A percentile compares a stretch with the other conserved stretches of the same genome.
These are phyloP conservation scores for Coemansia sp. DNA, from an alignment of 192 early-diverging fungal species.

Conservation along the genomic window DNA sequence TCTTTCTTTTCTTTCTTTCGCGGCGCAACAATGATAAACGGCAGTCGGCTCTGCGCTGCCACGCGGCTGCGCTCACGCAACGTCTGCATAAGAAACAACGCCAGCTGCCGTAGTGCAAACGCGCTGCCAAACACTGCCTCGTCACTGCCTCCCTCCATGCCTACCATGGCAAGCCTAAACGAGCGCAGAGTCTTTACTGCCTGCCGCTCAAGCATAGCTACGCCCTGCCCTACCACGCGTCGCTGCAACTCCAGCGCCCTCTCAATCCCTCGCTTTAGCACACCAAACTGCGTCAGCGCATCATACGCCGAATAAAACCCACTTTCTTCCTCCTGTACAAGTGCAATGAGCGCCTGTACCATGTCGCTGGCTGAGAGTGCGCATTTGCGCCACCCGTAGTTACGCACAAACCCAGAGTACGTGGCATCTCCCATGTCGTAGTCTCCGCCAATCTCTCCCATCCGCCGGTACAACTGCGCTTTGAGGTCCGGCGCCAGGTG, in stretches of 20 bases:
- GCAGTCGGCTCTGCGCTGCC: constrained; percentile 50
- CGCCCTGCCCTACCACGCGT: constrained; percentile 72
- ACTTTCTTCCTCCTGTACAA: constrained; percentile 47
- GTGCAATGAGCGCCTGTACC: constrained; percentile 73
- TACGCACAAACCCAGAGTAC: constrained; percentile 74
- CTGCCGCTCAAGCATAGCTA: constrained; percentile 77
- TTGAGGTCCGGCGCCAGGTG: constrained; percentile 79
- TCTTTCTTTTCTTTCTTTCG: too few relatives aligned
- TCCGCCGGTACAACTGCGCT: constrained; percentile 59
- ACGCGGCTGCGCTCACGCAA: constrained; percentile 25
- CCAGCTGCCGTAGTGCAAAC: constrained; percentile 70
- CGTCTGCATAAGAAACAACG: constrained; percentile 77
- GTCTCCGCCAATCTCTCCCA: constrained; percentile 66
- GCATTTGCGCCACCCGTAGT: constrained; percentile 66
- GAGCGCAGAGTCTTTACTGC: constrained; percentile 67
- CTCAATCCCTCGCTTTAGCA: constrained; percentile 61
- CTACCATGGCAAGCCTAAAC: constrained; percentile 73
- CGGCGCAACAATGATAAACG: constrained; percentile 76
- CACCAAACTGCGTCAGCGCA: constrained; percentile 54
- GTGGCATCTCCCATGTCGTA: constrained; percentile 78
- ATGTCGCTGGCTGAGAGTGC: constrained; percentile 74
- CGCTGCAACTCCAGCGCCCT: constrained; percentile 74
- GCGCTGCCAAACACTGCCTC: constrained; percentile 55
- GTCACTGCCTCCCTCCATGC: constrained; percentile 16
- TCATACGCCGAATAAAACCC: constrained; percentile 92